phyloP scores from a whole-genome alignment of 805 yeast genomes.

The Wickerhamomyces chambardii region DNA sequence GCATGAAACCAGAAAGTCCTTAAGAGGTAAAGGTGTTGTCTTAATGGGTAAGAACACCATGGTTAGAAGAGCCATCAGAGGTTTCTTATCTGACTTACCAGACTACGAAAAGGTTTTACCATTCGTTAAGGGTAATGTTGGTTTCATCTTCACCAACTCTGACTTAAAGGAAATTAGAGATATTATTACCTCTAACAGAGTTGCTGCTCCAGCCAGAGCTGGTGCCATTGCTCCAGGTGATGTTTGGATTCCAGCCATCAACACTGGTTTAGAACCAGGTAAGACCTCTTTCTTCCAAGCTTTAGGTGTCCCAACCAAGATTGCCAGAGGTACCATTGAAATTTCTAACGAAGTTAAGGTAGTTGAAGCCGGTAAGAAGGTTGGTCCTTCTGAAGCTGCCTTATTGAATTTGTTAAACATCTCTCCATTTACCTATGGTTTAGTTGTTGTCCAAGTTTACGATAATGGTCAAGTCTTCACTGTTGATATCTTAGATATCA shows the following conservation, averaged over 20 bases:
- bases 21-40: constrained; percentile 92
- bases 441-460: constrained; percentile 94
- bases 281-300: constrained; percentile 99
- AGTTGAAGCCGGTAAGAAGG: constrained; percentile 76
- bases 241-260: constrained; percentile 97
- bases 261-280: constrained; percentile 99
- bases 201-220: constrained; percentile 99
- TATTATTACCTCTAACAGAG: constrained; percentile 80
- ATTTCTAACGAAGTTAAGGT: constrained; percentile 96
- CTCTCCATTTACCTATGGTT: constrained; percentile 99
- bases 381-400: constrained; percentile 99
- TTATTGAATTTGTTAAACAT: constrained; percentile 99
- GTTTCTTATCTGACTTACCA: constrained; percentile 88
- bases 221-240: constrained; percentile 99
- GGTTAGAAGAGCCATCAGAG: constrained; percentile 99
- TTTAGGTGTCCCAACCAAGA: constrained; percentile 99
- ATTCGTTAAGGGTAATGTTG: constrained; percentile 95
- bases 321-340: constrained; percentile 99
- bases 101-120: constrained; percentile 95
- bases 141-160: constrained; percentile 98
- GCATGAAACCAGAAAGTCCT: constrained; percentile 98
- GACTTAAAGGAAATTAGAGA: constrained; percentile 93
- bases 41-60: constrained; percentile 99
- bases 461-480: constrained; percentile 99
- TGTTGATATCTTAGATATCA: constrained; percentile 92